Percentiles rank a stretch among this genome's conserved stretches.
Evolutionary conservation across 192 early-diverging fungal species (phyloP).

Genomic region (Coemansia sp.): DNA sequence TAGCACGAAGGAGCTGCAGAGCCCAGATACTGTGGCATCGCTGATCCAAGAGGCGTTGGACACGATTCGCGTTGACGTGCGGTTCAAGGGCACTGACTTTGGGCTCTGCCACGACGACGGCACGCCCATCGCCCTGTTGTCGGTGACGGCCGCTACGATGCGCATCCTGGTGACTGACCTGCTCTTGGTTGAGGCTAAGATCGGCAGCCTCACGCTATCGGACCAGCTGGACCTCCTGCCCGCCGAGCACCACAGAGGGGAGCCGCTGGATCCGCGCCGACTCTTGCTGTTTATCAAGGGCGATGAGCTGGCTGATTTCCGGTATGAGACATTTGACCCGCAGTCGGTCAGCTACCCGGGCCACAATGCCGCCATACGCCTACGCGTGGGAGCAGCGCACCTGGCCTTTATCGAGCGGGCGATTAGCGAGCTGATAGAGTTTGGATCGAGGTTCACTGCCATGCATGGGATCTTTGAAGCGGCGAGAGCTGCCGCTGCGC

Average conservation of each 20-base stretch:
- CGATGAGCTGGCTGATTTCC: slow-evolving; percentile 78
- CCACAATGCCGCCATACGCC: slow-evolving; percentile 74
- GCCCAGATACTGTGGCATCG: slow-evolving; percentile 18
- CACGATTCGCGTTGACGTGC: slow-evolving; percentile 75
- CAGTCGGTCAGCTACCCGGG: slow-evolving; percentile 66
- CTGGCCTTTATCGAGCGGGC: slow-evolving; percentile 79
- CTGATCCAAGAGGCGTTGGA: slow-evolving; percentile 50
- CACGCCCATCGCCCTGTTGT: slow-evolving; percentile 65
- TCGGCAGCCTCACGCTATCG: slow-evolving; percentile 68
- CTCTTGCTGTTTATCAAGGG: slow-evolving; percentile 82
- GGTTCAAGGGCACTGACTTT: slow-evolving; percentile 77
- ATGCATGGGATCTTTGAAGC: slow-evolving; percentile 87
- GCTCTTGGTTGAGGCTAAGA: slow-evolving; percentile 64
- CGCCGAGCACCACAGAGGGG: neutral
- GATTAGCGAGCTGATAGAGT: slow-evolving; percentile 68
- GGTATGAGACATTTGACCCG: slow-evolving; percentile 77
- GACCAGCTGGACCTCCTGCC: slow-evolving; percentile 59
- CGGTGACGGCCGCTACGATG: slow-evolving; percentile 71
- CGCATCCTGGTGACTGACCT: slow-evolving; percentile 56
- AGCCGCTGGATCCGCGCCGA: slow-evolving; percentile 19
- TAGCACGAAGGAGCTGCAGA: neutral
- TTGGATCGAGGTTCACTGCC: slow-evolving; percentile 78
- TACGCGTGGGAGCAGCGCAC: slow-evolving; percentile 78
- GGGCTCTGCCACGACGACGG: slow-evolving; percentile 78
- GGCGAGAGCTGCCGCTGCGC: slow-evolving; percentile 80